phyloP scores from a whole-genome alignment of 768 basidiomycete species.

The Rhizopogon roseolus region DNA sequence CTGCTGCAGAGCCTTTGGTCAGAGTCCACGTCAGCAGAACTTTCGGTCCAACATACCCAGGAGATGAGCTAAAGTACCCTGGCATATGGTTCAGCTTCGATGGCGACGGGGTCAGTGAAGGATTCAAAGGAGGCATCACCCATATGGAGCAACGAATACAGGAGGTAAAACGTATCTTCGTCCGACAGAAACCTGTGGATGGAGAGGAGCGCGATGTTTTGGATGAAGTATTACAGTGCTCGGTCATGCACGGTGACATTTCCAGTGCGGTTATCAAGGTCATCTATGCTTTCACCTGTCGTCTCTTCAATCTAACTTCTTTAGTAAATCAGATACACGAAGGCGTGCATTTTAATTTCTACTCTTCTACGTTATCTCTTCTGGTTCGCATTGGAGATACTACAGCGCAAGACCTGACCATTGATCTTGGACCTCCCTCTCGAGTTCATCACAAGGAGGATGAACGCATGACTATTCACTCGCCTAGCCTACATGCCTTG shows the following conservation, averaged over 20 bases:
- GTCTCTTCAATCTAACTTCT: not conserved
- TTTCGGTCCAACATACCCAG: conserved; percentile 82
- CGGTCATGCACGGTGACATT: conserved; percentile 70
- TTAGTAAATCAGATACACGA: conserved; percentile 51
- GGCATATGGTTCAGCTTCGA: conserved; percentile 84
- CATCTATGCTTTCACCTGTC: not conserved
- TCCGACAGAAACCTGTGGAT: conserved; percentile 63
- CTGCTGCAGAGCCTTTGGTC: conserved; percentile 53
- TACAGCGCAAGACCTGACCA: conserved; percentile 74
- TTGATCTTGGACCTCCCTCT: conserved; percentile 76
- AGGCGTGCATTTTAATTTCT: conserved; percentile 67
- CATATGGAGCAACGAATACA: conserved; percentile 61
- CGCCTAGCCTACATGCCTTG: conserved; percentile 34
- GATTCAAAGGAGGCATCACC: conserved; percentile 38
- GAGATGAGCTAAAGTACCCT: conserved; percentile 74
- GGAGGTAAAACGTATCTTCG: conserved; percentile 71
- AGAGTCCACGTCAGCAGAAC: conserved; percentile 63
- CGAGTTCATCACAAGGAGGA: conserved; percentile 86
- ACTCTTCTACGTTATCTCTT: conserved; percentile 45
- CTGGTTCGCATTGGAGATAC: conserved; percentile 68
- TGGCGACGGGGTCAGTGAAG: conserved; percentile 60
- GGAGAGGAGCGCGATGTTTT: conserved; percentile 59
- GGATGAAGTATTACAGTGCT: conserved; percentile 63
- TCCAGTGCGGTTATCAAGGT: conserved; percentile 67
- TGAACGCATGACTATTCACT: conserved; percentile 81